These are phyloP conservation scores for Diutina pseudorugosa DNA, from an alignment of 1,139 yeast species.

Conservation along the genomic window DNA sequence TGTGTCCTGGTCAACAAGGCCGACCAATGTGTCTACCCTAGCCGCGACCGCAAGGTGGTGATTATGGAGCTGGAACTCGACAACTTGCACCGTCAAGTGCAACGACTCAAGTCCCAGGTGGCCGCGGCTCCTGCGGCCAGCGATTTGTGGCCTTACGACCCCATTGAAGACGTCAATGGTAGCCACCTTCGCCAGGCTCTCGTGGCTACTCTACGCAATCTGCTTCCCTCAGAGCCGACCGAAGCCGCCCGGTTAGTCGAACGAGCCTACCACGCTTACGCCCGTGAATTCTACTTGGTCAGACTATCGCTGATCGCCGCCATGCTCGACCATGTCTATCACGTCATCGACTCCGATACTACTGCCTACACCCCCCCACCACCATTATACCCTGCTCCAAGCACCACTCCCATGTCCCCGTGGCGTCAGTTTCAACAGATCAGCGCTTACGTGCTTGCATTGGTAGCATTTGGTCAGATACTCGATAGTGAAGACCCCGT, in stretches of 20 bases:
- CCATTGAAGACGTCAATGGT: not conserved
- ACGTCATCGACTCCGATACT: not conserved
- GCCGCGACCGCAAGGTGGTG: slow-evolving; percentile 37
- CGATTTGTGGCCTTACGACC: not conserved
- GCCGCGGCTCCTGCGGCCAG: slow-evolving; percentile 4
- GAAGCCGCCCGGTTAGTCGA: slow-evolving; percentile 17
- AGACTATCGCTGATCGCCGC: slow-evolving; percentile 16
- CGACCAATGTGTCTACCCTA: slow-evolving; percentile 33
- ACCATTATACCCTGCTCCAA: slow-evolving; percentile 4
- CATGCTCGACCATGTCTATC: not conserved
- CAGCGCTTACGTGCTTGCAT: slow-evolving; percentile 17
- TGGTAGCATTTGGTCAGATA: slow-evolving; percentile 29
- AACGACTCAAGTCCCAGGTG: slow-evolving; percentile 17
- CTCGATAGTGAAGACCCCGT: slow-evolving; percentile 9
- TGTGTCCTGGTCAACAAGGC: slow-evolving; percentile 23
- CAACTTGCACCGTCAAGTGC: slow-evolving; percentile 28
- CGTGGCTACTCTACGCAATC: not conserved
- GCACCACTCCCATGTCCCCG: not conserved
- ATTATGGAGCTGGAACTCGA: slow-evolving; percentile 39
- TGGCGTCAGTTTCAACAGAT: not conserved
- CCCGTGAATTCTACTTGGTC: slow-evolving; percentile 29
- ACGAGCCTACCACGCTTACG: slow-evolving; percentile 21
- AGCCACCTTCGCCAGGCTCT: not conserved
- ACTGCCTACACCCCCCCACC: not conserved
- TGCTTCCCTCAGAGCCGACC: slow-evolving; percentile 18